These are phyloP conservation scores for Rehmannia glutinosa DNA, from an alignment of 257 asterid species.

Conservation along the genomic window DNA sequence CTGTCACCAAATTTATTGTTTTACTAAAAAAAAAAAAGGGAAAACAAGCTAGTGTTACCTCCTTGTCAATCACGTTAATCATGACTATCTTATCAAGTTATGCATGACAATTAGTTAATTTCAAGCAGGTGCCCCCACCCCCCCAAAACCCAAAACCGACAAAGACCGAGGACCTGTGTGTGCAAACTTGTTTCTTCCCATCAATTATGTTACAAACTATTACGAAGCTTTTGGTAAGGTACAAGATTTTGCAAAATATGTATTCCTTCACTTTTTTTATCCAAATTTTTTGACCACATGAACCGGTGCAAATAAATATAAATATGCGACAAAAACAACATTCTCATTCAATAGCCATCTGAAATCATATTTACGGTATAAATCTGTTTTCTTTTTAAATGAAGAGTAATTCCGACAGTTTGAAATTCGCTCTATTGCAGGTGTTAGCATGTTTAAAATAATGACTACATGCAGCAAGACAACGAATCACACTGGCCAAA, in stretches of 20 bases:
- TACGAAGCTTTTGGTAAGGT: not conserved
- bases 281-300: no score
- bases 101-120: not conserved
- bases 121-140: not conserved
- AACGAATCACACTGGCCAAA: no score
- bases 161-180: not conserved
- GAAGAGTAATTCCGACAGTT: not conserved
- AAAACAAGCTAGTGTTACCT: not conserved
- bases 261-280: not conserved
- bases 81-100: not conserved
- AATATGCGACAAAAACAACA: not conserved
- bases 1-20: conserved; percentile 30
- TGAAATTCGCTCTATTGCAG: not conserved
- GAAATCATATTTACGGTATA: not conserved
- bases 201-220: not conserved
- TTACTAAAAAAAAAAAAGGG: not conserved
- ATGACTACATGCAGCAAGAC: not conserved
- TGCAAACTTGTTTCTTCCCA: not conserved
- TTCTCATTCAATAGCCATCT: not conserved
- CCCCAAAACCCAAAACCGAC: not conserved
- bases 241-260: not conserved
- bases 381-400: not conserved
- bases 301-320: not conserved
- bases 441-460: not conserved
- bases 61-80: not conserved